Evolutionary conservation across 306 rosid species (phyloP).

Genomic region (Carpinus viminea): DNA sequence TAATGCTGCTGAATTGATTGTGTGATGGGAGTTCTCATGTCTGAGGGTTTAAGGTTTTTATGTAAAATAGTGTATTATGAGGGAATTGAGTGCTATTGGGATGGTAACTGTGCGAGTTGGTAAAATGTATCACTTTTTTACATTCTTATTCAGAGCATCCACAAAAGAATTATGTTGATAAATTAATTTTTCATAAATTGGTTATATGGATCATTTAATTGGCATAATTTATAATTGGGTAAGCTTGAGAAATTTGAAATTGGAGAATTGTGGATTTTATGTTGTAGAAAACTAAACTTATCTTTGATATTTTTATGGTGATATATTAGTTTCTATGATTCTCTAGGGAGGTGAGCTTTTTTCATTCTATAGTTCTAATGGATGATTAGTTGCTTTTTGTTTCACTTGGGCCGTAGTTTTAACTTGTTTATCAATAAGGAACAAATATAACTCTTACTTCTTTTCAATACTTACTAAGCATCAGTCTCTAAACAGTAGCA

Average conservation of each 20-base stretch:
- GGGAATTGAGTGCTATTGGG: background rate
- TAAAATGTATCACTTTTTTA: background rate
- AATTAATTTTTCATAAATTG: background rate
- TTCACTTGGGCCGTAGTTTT: background rate
- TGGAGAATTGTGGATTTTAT: background rate
- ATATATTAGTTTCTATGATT: background rate
- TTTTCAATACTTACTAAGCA: conserved; percentile 16
- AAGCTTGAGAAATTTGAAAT: background rate
- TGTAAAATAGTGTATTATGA: background rate
- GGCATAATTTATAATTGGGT: background rate
- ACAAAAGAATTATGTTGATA: background rate
- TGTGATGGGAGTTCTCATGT: background rate
- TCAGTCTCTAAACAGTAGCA: conserved; percentile 46
- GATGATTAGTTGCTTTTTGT: conserved; percentile 1
- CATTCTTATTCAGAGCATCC: background rate
- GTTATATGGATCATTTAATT: background rate
- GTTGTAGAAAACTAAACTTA: background rate
- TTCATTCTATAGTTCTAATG: background rate
- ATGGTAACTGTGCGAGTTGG: background rate
- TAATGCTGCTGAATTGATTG: background rate
- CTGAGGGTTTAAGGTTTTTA: background rate
- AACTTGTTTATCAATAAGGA: background rate
- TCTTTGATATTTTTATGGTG: background rate
- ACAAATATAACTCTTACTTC: background rate
- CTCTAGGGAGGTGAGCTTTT: background rate